Base-by-base conservation (phyloP, 257 asterid species). In the Rehmannia glutinosa region DNA sequence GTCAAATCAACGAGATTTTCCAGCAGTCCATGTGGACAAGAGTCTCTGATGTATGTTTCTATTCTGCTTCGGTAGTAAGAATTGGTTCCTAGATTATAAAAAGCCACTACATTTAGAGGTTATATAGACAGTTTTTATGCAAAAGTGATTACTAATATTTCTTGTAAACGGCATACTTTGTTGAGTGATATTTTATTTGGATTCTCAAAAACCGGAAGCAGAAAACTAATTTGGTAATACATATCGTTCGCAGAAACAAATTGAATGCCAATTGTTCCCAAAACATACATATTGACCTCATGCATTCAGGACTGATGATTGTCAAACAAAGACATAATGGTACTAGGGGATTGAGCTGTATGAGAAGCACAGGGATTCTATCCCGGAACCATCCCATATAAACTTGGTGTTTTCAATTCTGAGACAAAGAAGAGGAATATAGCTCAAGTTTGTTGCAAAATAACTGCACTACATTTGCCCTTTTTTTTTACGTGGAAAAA, bases 1-100 rank as follows among this genome's bases (percentile, higher is more conserved):
- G 50, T 56, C 17, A 30, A 46, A 51, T 74, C 64, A 73, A 53
- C 24, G 8, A 16, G 54, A 67, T 27, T 42, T 63, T 58, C 71
- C 73, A 66, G 64, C 68, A 36, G 51, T 65, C 73, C 71, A 78
- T 49, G 63, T 70, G 72, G 42, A 51, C 53, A 47, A 66, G 42
- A 54, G 43, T 64, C 15, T 62, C 78, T 53, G 60, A 17, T 49
- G 21, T 38, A 24, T 51, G 62, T 46, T 55, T 41, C 25, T 39
- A 57, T 9, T 67, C 35, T 68, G 68, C 54, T 39, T 32, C 64
- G 70, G 81, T 41, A 70, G 20, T 23, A 69, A 61, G 50, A 27
- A 75, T 5, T 24, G 27, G 52, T 35, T 62, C 63, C 39, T 17
- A 49, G 32, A 30, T 41, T 12, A 53, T 60, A 15, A 53, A 11